Percentiles rank a stretch among this genome's conserved stretches.
phyloP scores from a whole-genome alignment of 2,329 filamentous ascomycete genomes.

The Scortechinia acanthostroma region DNA sequence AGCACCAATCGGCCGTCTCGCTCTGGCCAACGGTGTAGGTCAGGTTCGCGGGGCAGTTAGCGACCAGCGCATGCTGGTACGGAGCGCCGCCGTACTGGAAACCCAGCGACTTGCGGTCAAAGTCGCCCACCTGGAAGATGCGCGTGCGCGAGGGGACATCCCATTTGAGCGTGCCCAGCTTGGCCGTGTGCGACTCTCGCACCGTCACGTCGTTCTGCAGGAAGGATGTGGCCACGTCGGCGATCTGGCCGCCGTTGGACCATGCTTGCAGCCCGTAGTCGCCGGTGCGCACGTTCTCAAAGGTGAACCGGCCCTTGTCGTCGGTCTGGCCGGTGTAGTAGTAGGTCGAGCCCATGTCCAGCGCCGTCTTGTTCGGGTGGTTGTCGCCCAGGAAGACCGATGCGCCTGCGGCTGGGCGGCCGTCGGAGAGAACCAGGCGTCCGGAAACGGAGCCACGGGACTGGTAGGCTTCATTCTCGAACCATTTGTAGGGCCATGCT shows the following conservation, averaged over 20 bases:
- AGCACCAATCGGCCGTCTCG: conserved; percentile 35
- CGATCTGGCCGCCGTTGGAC: conserved; percentile 33
- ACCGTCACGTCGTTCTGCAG: conserved; percentile 29
- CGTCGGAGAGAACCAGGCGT: conserved; percentile 32
- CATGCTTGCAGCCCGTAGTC: conserved; percentile 39
- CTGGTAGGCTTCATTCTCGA: conserved; percentile 34
- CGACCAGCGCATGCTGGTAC: conserved; percentile 32
- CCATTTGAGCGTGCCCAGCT: conserved; percentile 31
- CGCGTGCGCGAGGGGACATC: conserved; percentile 21
- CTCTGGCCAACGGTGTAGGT: conserved; percentile 30
- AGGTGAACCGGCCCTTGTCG: conserved; percentile 27
- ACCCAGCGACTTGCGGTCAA: conserved; percentile 34
- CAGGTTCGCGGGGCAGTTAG: conserved; percentile 31
- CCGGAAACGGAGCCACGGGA: conserved; percentile 36
- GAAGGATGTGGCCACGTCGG: conserved; percentile 34
- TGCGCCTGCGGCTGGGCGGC: conserved; percentile 34
- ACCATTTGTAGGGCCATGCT: conserved; percentile 39
- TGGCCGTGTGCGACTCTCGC: conserved; percentile 17
- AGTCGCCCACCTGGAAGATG: conserved; percentile 38
- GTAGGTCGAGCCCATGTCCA: conserved; percentile 36
- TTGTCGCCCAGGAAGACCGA: conserved; percentile 41
- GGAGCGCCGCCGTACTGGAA: conserved; percentile 32
- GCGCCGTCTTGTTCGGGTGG: conserved; percentile 28
- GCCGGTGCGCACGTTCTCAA: conserved; percentile 31
- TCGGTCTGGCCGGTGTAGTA: conserved; percentile 40